Evolutionary conservation across 2,329 filamentous ascomycete genomes (phyloP).

Genomic region (Penicillium sp.): DNA sequence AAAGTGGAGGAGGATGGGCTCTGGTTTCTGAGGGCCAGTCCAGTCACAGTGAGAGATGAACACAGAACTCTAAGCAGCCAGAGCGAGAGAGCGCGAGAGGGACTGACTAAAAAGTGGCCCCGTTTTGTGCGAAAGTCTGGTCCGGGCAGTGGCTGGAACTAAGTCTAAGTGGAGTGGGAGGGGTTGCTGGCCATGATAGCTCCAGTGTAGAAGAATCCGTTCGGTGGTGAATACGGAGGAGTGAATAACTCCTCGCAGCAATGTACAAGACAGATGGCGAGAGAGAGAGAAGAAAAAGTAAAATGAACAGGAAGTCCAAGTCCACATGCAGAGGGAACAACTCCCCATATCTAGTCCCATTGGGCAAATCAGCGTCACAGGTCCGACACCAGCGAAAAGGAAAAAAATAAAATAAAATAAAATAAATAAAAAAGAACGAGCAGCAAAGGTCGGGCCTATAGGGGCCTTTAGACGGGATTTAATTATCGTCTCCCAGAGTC

Average conservation of each 20-base stretch:
- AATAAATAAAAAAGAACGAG: background rate
- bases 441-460: background rate
- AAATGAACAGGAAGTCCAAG: background rate
- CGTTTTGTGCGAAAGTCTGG: conserved; percentile 22
- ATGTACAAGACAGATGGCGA: background rate
- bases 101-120: conserved; percentile 5
- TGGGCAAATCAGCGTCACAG: background rate
- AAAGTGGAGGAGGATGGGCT: background rate
- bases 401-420: background rate
- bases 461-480: background rate
- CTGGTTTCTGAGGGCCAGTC: background rate
- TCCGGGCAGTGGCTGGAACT: conserved; percentile 25
- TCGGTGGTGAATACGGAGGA: too few relatives aligned
- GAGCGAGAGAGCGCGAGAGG: conserved; percentile 9
- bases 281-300: background rate
- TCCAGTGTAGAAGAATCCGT: background rate
- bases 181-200: background rate
- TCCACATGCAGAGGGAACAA: background rate
- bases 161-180: conserved; percentile 14
- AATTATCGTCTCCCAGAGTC: background rate
- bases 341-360: background rate
- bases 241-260: background rate
- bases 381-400: background rate
- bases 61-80: background rate
- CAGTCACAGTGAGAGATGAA: background rate